A percentile compares a stretch with the other conserved stretches of the same genome.
These are phyloP conservation scores for Pythium sp. DNA, from an alignment of 352 stramenopile species.

Conservation along the genomic window DNA sequence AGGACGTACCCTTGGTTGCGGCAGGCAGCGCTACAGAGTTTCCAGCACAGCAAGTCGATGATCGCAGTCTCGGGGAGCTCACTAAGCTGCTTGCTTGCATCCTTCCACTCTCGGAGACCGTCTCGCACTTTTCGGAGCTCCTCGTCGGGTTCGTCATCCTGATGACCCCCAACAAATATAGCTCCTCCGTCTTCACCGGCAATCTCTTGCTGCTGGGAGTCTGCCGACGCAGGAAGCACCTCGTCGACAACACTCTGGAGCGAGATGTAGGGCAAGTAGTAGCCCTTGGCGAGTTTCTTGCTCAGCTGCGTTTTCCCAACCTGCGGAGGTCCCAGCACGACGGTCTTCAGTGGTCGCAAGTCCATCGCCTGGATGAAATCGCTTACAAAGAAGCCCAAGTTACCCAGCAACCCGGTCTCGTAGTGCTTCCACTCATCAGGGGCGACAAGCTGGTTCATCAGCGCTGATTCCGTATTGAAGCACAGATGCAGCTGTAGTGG, in stretches of 20 bases:
- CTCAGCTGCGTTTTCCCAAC: constrained; percentile 66
- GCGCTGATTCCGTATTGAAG: constrained; percentile 54
- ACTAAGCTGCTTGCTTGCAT: constrained; percentile 17
- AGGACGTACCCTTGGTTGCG: constrained; percentile 85
- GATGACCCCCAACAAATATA: neutral
- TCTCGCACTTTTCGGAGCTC: constrained; percentile 44
- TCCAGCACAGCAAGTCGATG: constrained; percentile 62
- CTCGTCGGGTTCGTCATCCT: constrained; percentile 18
- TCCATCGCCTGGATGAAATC: constrained; percentile 81
- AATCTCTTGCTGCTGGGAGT: constrained; percentile 19
- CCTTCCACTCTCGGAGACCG: constrained; percentile 32
- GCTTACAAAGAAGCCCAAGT: constrained; percentile 59
- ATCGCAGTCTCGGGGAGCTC: constrained; percentile 38
- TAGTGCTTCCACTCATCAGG: constrained; percentile 71
- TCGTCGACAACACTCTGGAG: constrained; percentile 44
- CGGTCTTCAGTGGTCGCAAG: constrained; percentile 59
- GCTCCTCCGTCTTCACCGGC: constrained; percentile 6
- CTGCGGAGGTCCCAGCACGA: constrained; percentile 68
- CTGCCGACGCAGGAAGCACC: constrained; percentile 25
- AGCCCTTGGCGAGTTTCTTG: constrained; percentile 53
- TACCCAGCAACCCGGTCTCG: constrained; percentile 51
- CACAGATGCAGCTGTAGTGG: constrained; percentile 71
- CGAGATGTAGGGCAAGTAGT: constrained; percentile 69
- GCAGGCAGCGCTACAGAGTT: constrained; percentile 48
- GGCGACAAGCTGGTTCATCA: constrained; percentile 55